Evolutionary conservation across 257 asterid genomes (phyloP), one percentile per base, ranked within the genome.

Genomic region (Solanum gracilifrons): DNA sequence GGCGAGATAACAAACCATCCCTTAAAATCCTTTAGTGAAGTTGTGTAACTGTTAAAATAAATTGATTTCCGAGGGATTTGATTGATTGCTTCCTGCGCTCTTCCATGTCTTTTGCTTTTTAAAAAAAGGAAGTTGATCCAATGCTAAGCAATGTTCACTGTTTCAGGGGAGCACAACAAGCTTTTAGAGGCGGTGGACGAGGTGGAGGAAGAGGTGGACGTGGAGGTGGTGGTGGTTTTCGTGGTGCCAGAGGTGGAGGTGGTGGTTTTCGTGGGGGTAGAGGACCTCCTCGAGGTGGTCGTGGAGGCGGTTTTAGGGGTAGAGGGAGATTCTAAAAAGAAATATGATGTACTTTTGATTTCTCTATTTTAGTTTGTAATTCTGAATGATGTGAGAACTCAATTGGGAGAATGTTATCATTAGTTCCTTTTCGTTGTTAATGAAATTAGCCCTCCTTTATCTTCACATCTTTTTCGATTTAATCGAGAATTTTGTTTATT

Each of bases 241-340:
- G 98, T 18, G 77, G 77, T 23, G 95, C 96, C 83, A 89, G 96
- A 84, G 48, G 82, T 74, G 82, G 82, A 74, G 82, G 82, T 32
- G 95, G 96, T 88, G 91, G 93, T 73, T 94, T 95, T 7, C 89
- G 98, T 64, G 95, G 96, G 25, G 94, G 96, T 41, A 88, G 98
- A 85, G 97, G 95, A 10, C 92, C 92, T 10, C 85, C 97, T 13
- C 94, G 95, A 9, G 93, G 96, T 11, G 90, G 94, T 18, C 92
- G 95, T 66, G 93, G 98, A 37, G 93, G 98, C 23, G 94, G 97
- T 73, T 94, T 93, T 91, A 93, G 98, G 91, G 98, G 98, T 85
- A 92, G 98, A 88, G 98, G 98, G 74, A 90, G 98, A 89, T 91
- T 55, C 3, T 95, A 92, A 87, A 83, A 71, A 83, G 87, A 62